phyloP scores from a whole-genome alignment of 352 stramenopile genomes.

The Albugo candida region DNA sequence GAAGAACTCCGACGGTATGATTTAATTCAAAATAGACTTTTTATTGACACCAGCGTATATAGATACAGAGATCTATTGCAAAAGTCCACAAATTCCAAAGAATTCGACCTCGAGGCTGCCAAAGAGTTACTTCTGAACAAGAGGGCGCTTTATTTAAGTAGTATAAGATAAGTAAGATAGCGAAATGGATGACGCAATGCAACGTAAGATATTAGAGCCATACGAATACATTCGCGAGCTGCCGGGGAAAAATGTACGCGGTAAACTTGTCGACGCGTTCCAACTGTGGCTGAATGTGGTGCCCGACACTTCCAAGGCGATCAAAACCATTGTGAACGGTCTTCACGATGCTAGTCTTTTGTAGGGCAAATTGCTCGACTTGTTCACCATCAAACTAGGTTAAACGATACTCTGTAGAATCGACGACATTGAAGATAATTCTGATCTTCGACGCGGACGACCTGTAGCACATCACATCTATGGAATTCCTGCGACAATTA shows the following conservation, averaged over 20 bases:
- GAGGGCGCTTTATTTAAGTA: no score
- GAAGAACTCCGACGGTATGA: no score
- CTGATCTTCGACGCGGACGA: slow-evolving; percentile 84
- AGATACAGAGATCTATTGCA: no score
- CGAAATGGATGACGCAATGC: no score
- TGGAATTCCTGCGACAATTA: slow-evolving; percentile 91
- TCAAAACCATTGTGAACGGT: slow-evolving; percentile 88
- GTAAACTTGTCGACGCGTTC: slow-evolving; percentile 79
- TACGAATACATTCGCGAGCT: slow-evolving; percentile 76
- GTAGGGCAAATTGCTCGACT: slow-evolving; percentile 9
- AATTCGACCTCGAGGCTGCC: no score
- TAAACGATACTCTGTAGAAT: slow-evolving; percentile 23
- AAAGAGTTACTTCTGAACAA: no score
- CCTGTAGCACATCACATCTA: slow-evolving; percentile 90
- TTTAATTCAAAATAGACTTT: no score
- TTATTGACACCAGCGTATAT: no score
- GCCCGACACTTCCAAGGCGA: slow-evolving; percentile 37
- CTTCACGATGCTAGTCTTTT: slow-evolving; percentile 93
- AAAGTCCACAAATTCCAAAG: no score
- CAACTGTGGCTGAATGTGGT: slow-evolving; percentile 50
- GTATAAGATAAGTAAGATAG: no score
- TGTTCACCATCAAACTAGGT: neutral
- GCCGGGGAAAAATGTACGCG: slow-evolving; percentile 79
- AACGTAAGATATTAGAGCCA: slow-evolving; percentile 36
- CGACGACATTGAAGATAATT: slow-evolving; percentile 97